Percentiles rank a stretch among this genome's conserved stretches.
Conservation (phyloP, 2,329 filamentous ascomycete genomes). For the Ciborinia camelliae region DNA sequence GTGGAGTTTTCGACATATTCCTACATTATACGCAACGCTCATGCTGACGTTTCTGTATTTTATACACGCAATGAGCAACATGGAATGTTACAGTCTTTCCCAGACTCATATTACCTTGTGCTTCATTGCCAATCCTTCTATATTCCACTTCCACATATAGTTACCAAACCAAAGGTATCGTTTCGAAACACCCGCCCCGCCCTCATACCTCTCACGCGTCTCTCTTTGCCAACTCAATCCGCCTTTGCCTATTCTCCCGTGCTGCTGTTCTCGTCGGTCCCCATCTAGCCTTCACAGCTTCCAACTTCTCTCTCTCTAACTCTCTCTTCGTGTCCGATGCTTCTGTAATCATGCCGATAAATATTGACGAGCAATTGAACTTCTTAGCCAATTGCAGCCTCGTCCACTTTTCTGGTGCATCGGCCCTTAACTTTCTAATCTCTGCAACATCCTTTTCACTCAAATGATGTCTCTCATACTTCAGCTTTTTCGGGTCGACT, state of each 20-base stretch:
- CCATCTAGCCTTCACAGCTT: constrained; percentile 53
- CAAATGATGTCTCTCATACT: constrained; percentile 46
- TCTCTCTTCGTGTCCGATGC: constrained; percentile 47
- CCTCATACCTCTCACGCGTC: constrained; percentile 27
- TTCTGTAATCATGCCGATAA: constrained; percentile 57
- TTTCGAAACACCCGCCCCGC: background rate
- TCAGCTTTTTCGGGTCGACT: constrained; percentile 24
- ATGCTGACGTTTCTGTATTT: constrained; percentile 5
- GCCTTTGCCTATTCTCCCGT: constrained; percentile 52
- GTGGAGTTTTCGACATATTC: background rate
- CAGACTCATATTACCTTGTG: background rate
- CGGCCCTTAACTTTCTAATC: constrained; percentile 53
- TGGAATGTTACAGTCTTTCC: background rate
- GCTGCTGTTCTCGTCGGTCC: constrained; percentile 54
- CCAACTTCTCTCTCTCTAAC: constrained; percentile 44
- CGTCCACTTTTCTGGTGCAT: constrained; percentile 55
- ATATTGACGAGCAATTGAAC: constrained; percentile 54
- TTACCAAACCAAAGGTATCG: background rate
- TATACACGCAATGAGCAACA: constrained; percentile 9
- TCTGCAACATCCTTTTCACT: constrained; percentile 54
- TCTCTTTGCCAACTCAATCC: constrained; percentile 40
- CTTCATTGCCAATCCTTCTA: constrained; percentile 1
- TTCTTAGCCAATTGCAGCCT: constrained; percentile 51
- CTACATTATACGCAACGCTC: constrained; percentile 1
- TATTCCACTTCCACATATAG: background rate